Conservation (phyloP, 805 yeast species). For the Yamadazyma sp. region DNA sequence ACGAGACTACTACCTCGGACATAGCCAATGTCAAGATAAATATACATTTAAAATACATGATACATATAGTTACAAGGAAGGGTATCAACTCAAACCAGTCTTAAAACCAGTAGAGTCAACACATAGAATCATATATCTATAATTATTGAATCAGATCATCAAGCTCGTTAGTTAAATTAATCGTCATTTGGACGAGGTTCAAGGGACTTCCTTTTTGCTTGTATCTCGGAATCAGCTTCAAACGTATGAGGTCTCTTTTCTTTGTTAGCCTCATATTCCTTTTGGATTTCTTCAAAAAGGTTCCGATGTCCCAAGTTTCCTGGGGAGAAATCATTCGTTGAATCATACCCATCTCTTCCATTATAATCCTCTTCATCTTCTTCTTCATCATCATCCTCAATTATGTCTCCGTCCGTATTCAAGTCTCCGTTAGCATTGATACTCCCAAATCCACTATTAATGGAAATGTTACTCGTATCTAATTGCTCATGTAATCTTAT, state of each 20-base stretch:
- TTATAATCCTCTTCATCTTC: conserved; percentile 8
- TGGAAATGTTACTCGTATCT: conserved; percentile 4
- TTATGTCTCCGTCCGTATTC: conserved; percentile 11
- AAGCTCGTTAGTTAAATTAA: conserved; percentile 6
- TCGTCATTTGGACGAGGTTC: conserved; percentile 2
- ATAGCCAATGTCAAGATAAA: too few relatives aligned
- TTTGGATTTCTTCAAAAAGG: conserved; percentile 9
- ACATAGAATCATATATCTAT: conserved; percentile 1
- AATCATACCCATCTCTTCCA: neutral
- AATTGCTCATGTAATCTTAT: conserved; percentile 15
- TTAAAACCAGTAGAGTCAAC: neutral
- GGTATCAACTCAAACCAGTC: neutral
- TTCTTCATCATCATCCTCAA: conserved; percentile 10
- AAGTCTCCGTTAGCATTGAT: conserved; percentile 14
- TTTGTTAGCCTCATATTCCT: conserved; percentile 6
- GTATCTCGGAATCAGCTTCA: conserved; percentile 1
- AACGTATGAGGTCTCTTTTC: conserved; percentile 6
- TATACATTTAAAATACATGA: neutral
- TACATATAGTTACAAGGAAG: conserved; percentile 3
- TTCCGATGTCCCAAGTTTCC: conserved; percentile 4
- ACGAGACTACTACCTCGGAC: too few relatives aligned
- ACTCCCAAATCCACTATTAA: conserved; percentile 5
- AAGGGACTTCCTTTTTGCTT: conserved; percentile 4
- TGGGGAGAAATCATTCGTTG: conserved; percentile 2
- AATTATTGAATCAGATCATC: conserved; percentile 5